Base-by-base conservation (phyloP, 1,139 yeast genomes). In the Keqinozyma sinolaborantium region DNA sequence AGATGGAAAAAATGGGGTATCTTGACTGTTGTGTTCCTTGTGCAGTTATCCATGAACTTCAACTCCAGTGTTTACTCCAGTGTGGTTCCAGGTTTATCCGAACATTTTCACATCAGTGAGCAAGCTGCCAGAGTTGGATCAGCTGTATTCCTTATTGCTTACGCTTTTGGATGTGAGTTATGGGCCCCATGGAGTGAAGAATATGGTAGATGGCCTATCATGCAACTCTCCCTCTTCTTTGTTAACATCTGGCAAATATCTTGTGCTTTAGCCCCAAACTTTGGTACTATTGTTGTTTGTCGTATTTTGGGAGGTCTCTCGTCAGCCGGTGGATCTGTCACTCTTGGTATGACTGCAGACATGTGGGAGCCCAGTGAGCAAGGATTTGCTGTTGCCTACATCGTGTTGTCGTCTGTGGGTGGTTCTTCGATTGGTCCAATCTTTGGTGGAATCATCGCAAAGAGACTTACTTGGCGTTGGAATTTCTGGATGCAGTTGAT, bases 151-250 rank as follows among this genome's bases (percentile, higher is more conserved):
- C 50, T 61, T 35, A 50, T 61, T 6, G 50, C 59, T 11, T 61
- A 61, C 42, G 68, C 64, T 4, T 53, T 61, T 38, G 68, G 67
- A 3, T 58, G 66, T 42, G 67, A 61, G 36, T 47, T 61, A 30
- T 61, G 67, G 67, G 67, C 68, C 9, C 66, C 67, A 4, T 60
- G 66, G 66, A 51, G 60, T 30, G 67, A 60, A 45, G 67, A 60
- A 36, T 54, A 44, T 26, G 67, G 67, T 5, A 43, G 67, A 30
- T 58, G 61, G 61, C 61, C 63, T 15, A 48, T 60, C 28, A 47
- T 60, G 57, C 67, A 60, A 42, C 32, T 46, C 23, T 51, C 60
- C 30, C 45, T 60, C 38, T 50, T 57, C 25, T 42, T 60, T 24
- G 65, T 60, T 21, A 60, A 60, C 36, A 46, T 60, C 16, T 60